Evolutionary conservation across 2,329 filamentous ascomycete species (phyloP).

Genomic region (Paracamarosporium sp.): DNA sequence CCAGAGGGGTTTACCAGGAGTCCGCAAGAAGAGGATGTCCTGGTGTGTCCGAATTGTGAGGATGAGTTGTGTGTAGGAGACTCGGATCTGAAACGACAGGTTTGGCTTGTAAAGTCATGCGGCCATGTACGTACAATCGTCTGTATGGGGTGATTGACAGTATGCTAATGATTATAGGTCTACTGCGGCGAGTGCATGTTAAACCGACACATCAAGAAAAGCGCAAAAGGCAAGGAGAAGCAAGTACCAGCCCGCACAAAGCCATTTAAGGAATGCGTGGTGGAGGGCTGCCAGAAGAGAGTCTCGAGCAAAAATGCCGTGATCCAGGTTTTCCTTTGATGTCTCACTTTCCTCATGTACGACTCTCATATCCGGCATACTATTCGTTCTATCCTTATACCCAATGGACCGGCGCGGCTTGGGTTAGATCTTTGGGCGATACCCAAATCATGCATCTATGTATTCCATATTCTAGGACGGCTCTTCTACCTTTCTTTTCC

Average conservation of each 20-base stretch:
- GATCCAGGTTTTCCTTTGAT: slow-evolving; percentile 51
- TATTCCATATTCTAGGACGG: not conserved
- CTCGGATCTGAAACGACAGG: slow-evolving; percentile 74
- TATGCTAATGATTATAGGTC: slow-evolving; percentile 45
- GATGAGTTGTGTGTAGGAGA: slow-evolving; percentile 81
- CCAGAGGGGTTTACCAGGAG: slow-evolving; percentile 81
- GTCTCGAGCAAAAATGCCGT: slow-evolving; percentile 41
- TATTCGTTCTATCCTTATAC: not conserved
- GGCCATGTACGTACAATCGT: slow-evolving; percentile 76
- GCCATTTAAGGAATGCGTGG: slow-evolving; percentile 55
- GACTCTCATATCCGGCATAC: not conserved
- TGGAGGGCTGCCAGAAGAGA: slow-evolving; percentile 51
- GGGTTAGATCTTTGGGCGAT: not conserved
- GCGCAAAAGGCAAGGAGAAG: slow-evolving; percentile 49
- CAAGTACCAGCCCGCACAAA: slow-evolving; percentile 31
- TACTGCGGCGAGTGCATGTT: slow-evolving; percentile 61
- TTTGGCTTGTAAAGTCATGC: slow-evolving; percentile 90
- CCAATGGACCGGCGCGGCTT: not conserved
- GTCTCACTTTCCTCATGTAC: not conserved
- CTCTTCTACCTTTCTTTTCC: not conserved
- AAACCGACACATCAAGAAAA: slow-evolving; percentile 45
- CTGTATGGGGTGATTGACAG: not conserved
- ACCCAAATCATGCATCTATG: slow-evolving; percentile 3
- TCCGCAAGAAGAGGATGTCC: slow-evolving; percentile 72
- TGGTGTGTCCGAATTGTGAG: slow-evolving; percentile 86